A percentile compares a stretch with the other conserved stretches of the same genome.
These are phyloP conservation scores for Cetraspora pellucida DNA, from an alignment of 192 early-diverging fungal species.

Conservation along the genomic window DNA sequence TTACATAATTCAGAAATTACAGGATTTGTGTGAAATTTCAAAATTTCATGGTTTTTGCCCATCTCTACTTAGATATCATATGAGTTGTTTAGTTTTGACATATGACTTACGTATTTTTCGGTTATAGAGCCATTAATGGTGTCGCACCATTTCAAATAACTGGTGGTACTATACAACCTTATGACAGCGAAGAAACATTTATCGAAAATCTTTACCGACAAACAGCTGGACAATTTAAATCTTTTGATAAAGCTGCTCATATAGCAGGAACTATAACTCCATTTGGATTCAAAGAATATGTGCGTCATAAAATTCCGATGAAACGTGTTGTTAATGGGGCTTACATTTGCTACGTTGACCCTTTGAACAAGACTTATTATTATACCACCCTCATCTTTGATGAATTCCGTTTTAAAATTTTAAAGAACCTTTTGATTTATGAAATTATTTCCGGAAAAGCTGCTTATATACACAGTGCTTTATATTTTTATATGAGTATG, in stretches of 20 bases:
- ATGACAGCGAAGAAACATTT: background rate
- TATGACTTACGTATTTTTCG: too few relatives aligned
- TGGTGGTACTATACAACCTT: constrained; percentile 13
- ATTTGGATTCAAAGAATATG: constrained; percentile 27
- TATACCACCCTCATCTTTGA: constrained; percentile 4
- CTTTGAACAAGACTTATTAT: constrained; percentile 16
- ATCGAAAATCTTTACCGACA: constrained; percentile 27
- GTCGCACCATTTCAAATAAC: constrained; percentile 1
- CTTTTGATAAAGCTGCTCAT: background rate
- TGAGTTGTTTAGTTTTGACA: background rate
- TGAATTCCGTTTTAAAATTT: constrained; percentile 5
- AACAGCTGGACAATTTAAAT: constrained; percentile 16
- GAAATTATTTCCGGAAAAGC: constrained; percentile 24
- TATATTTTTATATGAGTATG: constrained; percentile 21
- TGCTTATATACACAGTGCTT: constrained; percentile 9
- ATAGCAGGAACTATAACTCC: background rate
- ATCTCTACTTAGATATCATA: background rate
- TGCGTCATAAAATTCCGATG: constrained; percentile 19
- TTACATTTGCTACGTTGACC: constrained; percentile 7
- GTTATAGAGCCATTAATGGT: constrained; percentile 1
- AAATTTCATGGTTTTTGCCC: too few relatives aligned
- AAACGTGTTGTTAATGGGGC: constrained; percentile 17
- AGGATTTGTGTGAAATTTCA: too few relatives aligned
- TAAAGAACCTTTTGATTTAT: constrained; percentile 19
- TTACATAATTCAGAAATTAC: too few relatives aligned